A percentile compares a stretch with the other conserved stretches of the same genome.
Conservation (phyloP, 2,329 filamentous ascomycete species). For the Didymella sp. region DNA sequence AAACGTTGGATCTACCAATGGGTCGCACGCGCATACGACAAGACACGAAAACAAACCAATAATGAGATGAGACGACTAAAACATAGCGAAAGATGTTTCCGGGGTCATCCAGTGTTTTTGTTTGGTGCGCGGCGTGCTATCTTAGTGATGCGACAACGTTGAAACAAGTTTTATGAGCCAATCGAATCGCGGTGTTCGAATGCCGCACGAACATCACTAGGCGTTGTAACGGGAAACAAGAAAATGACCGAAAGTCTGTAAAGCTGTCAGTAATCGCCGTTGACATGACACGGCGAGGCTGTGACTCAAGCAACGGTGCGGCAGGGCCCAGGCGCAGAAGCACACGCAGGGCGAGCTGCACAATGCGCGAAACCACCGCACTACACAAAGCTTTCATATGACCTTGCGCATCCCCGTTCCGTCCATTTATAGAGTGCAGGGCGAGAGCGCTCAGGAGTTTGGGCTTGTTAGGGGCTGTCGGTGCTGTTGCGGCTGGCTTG, state of each 20-base stretch:
- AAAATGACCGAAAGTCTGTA: neutral
- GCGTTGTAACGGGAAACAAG: neutral
- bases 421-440: neutral
- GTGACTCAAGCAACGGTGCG: neutral
- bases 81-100: conserved; percentile 7
- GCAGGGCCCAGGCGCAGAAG: no score
- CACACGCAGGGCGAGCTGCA: neutral
- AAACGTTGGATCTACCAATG: neutral
- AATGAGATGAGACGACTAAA: conserved; percentile 1
- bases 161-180: conserved; percentile 14
- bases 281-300: neutral
- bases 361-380: neutral
- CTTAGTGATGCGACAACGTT: conserved; percentile 19
- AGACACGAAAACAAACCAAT: neutral
- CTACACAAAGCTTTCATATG: neutral
- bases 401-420: neutral
- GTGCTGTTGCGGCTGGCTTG: neutral
- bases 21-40: neutral
- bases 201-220: neutral
- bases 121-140: neutral
- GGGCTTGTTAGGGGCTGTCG: neutral
- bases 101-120: neutral
- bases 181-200: neutral
- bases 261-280: neutral
- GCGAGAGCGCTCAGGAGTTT: neutral